phyloP scores from a whole-genome alignment of 208 protist species.

The Angomonas ambiguus region DNA sequence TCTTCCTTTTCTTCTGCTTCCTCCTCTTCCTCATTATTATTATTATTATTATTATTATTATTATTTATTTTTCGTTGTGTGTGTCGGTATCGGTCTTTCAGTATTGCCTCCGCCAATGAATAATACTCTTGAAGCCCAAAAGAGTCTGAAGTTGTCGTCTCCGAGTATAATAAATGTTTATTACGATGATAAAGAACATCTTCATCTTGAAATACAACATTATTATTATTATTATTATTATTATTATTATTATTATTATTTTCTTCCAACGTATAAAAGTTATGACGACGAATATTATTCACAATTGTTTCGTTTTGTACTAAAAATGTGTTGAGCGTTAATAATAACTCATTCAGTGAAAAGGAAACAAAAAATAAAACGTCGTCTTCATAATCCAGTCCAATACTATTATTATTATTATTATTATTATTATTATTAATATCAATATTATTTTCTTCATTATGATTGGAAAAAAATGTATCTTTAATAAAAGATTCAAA shows the following conservation, averaged over 20 bases:
- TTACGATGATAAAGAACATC: background rate
- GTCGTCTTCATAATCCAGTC: too few relatives aligned
- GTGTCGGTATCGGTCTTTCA: too few relatives aligned
- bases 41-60: background rate
- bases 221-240: slow-evolving; percentile 7
- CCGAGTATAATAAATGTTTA: background rate
- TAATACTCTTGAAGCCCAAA: background rate
- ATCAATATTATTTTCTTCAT: background rate
- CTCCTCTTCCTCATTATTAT: background rate
- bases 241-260: background rate
- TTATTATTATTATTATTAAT: too few relatives aligned
- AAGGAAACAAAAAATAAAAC: background rate
- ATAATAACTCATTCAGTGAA: background rate
- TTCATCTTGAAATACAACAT: slow-evolving; percentile 12
- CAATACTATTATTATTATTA: too few relatives aligned
- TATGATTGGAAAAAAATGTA: too few relatives aligned
- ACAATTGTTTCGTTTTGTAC: background rate
- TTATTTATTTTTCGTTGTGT: background rate
- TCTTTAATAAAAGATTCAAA: too few relatives aligned
- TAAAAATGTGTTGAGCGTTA: slow-evolving; percentile 1
- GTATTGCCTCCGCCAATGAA: background rate
- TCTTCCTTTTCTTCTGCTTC: background rate
- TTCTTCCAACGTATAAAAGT: background rate
- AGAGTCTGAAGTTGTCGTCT: background rate
- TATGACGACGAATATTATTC: background rate